Percentiles rank a stretch among this genome's conserved stretches.
Evolutionary conservation across 495 filamentous ascomycete species (phyloP).

Genomic region (Lasiosphaeria hispida): DNA sequence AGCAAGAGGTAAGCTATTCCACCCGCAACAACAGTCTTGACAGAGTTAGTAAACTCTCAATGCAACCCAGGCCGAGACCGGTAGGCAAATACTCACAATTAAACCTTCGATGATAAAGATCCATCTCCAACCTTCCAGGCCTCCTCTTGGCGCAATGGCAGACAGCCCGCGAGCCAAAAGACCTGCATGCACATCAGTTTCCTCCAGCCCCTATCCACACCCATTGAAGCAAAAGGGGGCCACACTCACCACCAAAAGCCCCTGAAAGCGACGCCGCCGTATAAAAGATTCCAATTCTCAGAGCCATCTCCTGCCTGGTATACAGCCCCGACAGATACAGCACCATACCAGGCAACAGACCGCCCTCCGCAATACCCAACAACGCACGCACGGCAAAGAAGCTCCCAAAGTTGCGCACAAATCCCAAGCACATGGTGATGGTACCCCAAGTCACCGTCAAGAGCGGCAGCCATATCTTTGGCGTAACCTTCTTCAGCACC

Average conservation of each 20-base stretch:
- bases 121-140: conserved; percentile 49
- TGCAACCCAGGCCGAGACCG: not conserved
- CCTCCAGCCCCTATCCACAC: not conserved
- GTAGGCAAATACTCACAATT: conserved; percentile 37
- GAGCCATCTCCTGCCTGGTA: conserved; percentile 47
- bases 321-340: conserved; percentile 50
- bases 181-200: conserved; percentile 30
- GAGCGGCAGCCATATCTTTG: conserved; percentile 57
- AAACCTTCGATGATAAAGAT: conserved; percentile 53
- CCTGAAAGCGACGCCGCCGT: conserved; percentile 54
- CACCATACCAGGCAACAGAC: conserved; percentile 50
- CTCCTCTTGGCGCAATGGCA: conserved; percentile 38
- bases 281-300: conserved; percentile 55
- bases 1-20: conserved; percentile 55
- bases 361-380: conserved; percentile 60
- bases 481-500: conserved; percentile 70
- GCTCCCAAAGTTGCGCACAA: conserved; percentile 69
- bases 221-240: not conserved
- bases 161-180: conserved; percentile 44
- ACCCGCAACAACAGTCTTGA: conserved; percentile 52
- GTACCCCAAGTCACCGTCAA: conserved; percentile 57
- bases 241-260: conserved; percentile 49
- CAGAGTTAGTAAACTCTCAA: conserved; percentile 9
- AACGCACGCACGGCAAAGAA: conserved; percentile 76
- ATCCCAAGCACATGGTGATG: conserved; percentile 65